phyloP scores from a whole-genome alignment of 768 basidiomycete species.

The Pleurotus sapidus region DNA sequence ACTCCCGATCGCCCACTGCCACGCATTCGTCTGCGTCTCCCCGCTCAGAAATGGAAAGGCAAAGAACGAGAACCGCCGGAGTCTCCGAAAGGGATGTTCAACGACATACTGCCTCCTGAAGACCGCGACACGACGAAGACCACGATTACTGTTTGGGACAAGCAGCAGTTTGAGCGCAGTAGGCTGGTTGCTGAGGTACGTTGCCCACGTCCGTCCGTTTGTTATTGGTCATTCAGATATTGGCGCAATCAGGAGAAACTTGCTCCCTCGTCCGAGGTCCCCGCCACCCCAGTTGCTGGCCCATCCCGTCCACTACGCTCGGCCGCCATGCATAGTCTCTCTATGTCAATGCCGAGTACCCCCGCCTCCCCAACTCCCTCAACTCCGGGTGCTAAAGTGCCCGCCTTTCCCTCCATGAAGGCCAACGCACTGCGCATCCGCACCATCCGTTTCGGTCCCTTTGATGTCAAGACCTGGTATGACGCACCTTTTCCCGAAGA shows the following conservation, averaged over 20 bases:
- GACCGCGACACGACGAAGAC: constrained; percentile 79
- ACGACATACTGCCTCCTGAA: constrained; percentile 66
- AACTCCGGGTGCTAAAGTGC: constrained; percentile 31
- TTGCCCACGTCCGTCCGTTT: constrained; percentile 11
- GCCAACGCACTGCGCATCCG: constrained; percentile 66
- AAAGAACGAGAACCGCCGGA: constrained; percentile 69
- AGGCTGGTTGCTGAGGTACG: constrained; percentile 73
- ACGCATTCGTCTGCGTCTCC: constrained; percentile 52
- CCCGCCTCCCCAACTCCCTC: constrained; percentile 34
- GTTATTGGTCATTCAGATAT: constrained; percentile 3
- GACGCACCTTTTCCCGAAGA: constrained; percentile 99
- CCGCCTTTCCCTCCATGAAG: constrained; percentile 19
- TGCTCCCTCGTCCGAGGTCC: constrained; percentile 27
- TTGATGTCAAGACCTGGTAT: constrained; percentile 97
- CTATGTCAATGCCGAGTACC: constrained; percentile 36
- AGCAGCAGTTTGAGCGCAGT: constrained; percentile 70
- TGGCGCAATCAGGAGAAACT: constrained; percentile 41
- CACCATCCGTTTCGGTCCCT: constrained; percentile 85
- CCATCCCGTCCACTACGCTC: constrained; percentile 57
- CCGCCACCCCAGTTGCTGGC: constrained; percentile 14
- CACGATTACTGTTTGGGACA: constrained; percentile 55
- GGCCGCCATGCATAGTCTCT: constrained; percentile 39
- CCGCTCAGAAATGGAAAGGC: constrained; percentile 59
- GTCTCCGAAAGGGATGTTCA: constrained; percentile 63
- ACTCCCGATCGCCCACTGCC: constrained; percentile 33